Evolutionary conservation across 331 rosid species (phyloP), one percentile per base, ranked within the genome.

Genomic region (Rhamnella rubrinervis): DNA sequence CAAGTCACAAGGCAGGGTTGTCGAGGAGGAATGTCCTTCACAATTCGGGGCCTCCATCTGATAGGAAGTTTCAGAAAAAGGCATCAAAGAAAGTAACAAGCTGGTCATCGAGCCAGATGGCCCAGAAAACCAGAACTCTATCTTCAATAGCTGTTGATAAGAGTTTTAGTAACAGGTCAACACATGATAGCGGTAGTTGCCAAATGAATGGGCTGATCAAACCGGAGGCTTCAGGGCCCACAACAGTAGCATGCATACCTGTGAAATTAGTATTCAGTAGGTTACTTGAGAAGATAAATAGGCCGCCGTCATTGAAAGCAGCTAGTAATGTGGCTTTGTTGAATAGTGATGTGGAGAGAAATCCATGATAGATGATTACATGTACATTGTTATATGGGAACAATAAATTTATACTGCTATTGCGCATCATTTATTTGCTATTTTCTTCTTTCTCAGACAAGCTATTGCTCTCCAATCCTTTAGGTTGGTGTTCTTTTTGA

Each of bases 241-340:
- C 90, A 8, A 91, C 96, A 20, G 96, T 91, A 55, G 95, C 97
- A 26, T 95, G 97, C 92, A 95, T 95, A 84, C 98, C 98, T 16
- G 96, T 95, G 62, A 87, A 91, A 68, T 80, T 95, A 82, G 96
- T 83, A 51, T 95, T 87, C 84, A 89, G 98, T 87, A 91, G 98
- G 83, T 89, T 95, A 85, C 92, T 95, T 56, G 98, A 91, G 97
- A 95, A 91, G 88, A 95, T 95, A 71, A 95, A 95, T 82, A 87
- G 96, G 93, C 96, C 96, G 23, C 96, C 98, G 55, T 82, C 87
- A 65, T 88, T 80, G 78, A 84, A 84, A 84, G 86, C 87, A 71
- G 76, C 85, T 57, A 60, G 76, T 70, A 83, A 71, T 78, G 84
- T 76, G 76, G 85, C 78, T 77, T 78, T 81, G 89, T 88, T 84